Evolutionary conservation across 495 filamentous ascomycete species (phyloP), one percentile per base, ranked within the genome.

Genomic region (Penicillium arizonense): DNA sequence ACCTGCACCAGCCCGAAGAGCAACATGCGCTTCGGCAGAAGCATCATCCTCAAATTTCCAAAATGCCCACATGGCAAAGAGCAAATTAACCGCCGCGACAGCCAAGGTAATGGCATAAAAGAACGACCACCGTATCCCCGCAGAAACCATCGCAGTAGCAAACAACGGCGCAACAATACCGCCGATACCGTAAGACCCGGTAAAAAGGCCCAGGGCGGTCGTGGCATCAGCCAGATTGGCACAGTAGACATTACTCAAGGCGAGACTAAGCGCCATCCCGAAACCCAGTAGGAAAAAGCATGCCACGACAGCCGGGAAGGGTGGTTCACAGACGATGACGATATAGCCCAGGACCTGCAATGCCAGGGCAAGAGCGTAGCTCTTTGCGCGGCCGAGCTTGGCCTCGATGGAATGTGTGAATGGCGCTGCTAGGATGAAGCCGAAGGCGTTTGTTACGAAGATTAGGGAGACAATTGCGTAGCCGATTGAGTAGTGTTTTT

Each of bases 401-500:
- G 57, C 48, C 2, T 80, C 74, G 10, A 84, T 67, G 32, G 59
- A 38, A 64, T 72, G 59, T 34, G 83, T 81, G 53, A 84, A 74
- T 21, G 86, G 82, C 2, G 88, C 88, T 3, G 86, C 87, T 38
- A 77, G 59, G 59, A 91, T 84, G 72, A 90, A 95, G 18, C 90
- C 90, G 13, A 87, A 44, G 0, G 90, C 89, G 56, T 88, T 89
- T 36, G 84, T 77, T 23, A 96, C 79, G 74, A 92, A 94, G 59
- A 96, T 85, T 7, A 91, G 68, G 10, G 89, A 90, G 21, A 91
- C 85, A 20, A 88, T 61, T 5, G 86, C 83, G 53, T 91, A 91
- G 46, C 82, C 84, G 44, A 92, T 87, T 43, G 71, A 48, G 61
- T 91, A 93, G 50, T 86, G 55, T 14, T 75, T 77, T 70, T 91